Evolutionary conservation across 2,329 filamentous ascomycete genomes (phyloP).

Genomic region (Pyricularia grisea): DNA sequence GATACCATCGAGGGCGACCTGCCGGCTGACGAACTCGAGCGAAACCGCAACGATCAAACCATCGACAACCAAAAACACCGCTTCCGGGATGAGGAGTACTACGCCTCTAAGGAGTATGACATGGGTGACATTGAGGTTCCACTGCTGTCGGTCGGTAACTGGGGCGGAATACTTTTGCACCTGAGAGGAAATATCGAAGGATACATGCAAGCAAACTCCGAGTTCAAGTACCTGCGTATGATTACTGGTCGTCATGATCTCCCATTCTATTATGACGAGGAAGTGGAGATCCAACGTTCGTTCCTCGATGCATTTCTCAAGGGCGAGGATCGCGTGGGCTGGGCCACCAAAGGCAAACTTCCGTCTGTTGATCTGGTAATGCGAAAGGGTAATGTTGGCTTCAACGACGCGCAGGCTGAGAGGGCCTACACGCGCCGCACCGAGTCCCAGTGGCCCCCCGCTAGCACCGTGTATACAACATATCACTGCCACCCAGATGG

Average conservation of each 20-base stretch:
- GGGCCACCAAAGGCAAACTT: conserved; percentile 45
- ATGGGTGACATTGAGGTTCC: conserved; percentile 59
- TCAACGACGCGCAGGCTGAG: conserved; percentile 54
- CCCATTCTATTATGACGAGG: conserved; percentile 62
- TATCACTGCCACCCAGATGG: conserved; percentile 46
- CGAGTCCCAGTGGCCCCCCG: conserved; percentile 59
- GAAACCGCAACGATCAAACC: conserved; percentile 38
- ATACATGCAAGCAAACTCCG: conserved; percentile 52
- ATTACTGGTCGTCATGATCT: conserved; percentile 63
- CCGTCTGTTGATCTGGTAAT: conserved; percentile 52
- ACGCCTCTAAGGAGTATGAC: conserved; percentile 55
- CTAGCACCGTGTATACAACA: conserved; percentile 52
- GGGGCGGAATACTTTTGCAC: conserved; percentile 62
- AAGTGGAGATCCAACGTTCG: conserved; percentile 56
- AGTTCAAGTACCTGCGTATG: conserved; percentile 59
- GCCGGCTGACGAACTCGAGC: conserved; percentile 36
- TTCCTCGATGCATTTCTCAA: conserved; percentile 67
- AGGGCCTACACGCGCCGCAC: conserved; percentile 41
- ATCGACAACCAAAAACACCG: conserved; percentile 35
- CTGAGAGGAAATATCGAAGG: conserved; percentile 61
- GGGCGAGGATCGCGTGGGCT: conserved; percentile 52
- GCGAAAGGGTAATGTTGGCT: conserved; percentile 57
- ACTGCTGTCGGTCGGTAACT: conserved; percentile 58
- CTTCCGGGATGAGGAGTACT: conserved; percentile 56
- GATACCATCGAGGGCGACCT: conserved; percentile 52